Evolutionary conservation across 75 land plant genomes (phyloP), one percentile per base, ranked within the genome.

Genomic region (Chamaecyparis obtusa): DNA sequence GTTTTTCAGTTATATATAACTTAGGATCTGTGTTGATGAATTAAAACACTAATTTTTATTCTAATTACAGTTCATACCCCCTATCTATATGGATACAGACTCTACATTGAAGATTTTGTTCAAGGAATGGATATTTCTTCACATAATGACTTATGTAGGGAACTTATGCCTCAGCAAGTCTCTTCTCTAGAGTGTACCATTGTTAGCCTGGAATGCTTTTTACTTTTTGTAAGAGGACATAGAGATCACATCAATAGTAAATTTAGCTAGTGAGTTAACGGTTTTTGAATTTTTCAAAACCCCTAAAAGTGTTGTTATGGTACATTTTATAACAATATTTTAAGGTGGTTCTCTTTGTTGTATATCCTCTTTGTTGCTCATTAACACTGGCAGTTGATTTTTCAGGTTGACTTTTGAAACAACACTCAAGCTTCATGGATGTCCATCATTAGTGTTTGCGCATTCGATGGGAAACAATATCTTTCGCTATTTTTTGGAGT

Each of bases 381-480:
- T 21, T 79, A 84, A 43, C 30, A 85, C 76, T 43, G 9, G 30
- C 8, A 10, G 46, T 80, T 84, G 7, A 51, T 39, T 13, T 85
- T 91, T 41, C 92, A 98, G 99, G 90, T 84, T 97, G 86, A 97
- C 96, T 87, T 98, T 98, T 92, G 99, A 98, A 91, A 95, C 97
- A n/a, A 94, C 97, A 71, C 94, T 93, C 33, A 98, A 95, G 89
- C 96, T 95, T 91, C 96, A 96, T 90, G 99, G 99, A 32, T 99
- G 99, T 15, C 99, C 99, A 30, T 98, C 97, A 46, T 56, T 98
- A 54, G 99, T 98, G 30, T 97, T 95, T 95, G 99, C 97, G 3
- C 99, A 98, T 89, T 98, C 99, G 39, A 72, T 98, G 89, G 99
- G 99, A 36, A 98, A 98, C 84, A 94, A 97, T 91, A 99, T 98